These are phyloP conservation scores for Metrosideros polymorpha DNA, from an alignment of 441 rosid genomes.

Conservation along the genomic window DNA sequence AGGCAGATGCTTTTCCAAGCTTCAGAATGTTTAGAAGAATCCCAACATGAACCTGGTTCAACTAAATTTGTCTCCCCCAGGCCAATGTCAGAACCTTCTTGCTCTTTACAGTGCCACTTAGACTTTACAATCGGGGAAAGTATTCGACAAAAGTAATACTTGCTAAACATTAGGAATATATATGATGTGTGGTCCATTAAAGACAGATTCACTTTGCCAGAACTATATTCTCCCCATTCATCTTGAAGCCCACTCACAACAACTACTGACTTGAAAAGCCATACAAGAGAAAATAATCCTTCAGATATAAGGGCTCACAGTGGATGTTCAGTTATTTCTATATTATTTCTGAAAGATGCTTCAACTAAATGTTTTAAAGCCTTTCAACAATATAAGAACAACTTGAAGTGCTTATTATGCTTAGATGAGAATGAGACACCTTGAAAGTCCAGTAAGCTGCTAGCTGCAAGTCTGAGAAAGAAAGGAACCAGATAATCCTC, in stretches of 20 bases:
- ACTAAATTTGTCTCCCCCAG: constrained; percentile 8
- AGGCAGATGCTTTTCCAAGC: constrained; percentile 30
- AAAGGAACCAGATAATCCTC: not conserved
- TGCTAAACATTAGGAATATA: constrained; percentile 41
- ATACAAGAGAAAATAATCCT: constrained; percentile 31
- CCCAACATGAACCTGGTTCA: constrained; percentile 8
- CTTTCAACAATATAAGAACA: constrained; percentile 65
- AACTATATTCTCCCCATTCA: constrained; percentile 14
- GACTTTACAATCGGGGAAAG: constrained; percentile 7
- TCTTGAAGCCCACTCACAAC: constrained; percentile 36
- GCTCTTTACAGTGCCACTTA: constrained; percentile 14
- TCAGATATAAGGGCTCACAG: constrained; percentile 30
- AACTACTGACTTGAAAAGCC: constrained; percentile 73
- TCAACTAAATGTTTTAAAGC: constrained; percentile 52
- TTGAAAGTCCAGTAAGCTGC: constrained; percentile 26
- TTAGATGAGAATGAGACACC: constrained; percentile 19
- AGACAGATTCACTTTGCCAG: constrained; percentile 27
- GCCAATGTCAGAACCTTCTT: constrained; percentile 14
- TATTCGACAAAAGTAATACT: constrained; percentile 31
- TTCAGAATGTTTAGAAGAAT: constrained; percentile 19
- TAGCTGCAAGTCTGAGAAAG: constrained; percentile 39
- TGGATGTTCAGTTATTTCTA: constrained; percentile 22
- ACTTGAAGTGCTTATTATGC: constrained; percentile 35
- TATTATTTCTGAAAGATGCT: constrained; percentile 36
- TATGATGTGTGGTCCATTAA: constrained; percentile 84